Evolutionary conservation across 2,329 filamentous ascomycete species (phyloP).

Genomic region (Phoma sp.): DNA sequence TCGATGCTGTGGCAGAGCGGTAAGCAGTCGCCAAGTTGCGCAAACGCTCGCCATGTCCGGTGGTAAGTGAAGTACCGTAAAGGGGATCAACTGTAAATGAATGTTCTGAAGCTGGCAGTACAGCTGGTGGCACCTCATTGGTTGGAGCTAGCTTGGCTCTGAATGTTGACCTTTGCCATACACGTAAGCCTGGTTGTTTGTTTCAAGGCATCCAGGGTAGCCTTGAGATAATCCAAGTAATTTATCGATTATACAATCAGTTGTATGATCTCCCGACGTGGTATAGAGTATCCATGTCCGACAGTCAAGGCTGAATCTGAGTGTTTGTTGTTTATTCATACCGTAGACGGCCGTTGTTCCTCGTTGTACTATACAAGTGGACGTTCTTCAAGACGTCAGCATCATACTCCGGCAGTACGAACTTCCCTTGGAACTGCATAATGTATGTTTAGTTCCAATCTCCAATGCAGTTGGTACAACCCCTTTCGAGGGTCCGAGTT

Average conservation of each 20-base stretch:
- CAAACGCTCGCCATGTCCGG: not conserved
- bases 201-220: not conserved
- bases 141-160: not conserved
- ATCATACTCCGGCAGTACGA: too few species aligned
- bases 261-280: not conserved
- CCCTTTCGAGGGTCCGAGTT: not conserved
- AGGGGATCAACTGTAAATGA: not conserved
- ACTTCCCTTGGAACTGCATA: not conserved
- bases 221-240: not conserved
- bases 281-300: too few species aligned
- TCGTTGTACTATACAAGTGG: too few species aligned
- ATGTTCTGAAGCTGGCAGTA: not conserved
- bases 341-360: too few species aligned
- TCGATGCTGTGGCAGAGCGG: not conserved
- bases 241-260: constrained; percentile 4
- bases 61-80: constrained; percentile 3
- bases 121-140: not conserved
- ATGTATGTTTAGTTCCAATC: not conserved
- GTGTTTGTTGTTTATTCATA: too few species aligned
- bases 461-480: not conserved
- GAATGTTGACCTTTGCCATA: not conserved
- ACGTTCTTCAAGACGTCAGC: too few species aligned
- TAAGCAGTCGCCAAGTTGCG: constrained; percentile 1
- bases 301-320: not conserved
- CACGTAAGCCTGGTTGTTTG: not conserved